Evolutionary conservation across 2,329 filamentous ascomycete genomes (phyloP).

Genomic region (Eutypa lata): DNA sequence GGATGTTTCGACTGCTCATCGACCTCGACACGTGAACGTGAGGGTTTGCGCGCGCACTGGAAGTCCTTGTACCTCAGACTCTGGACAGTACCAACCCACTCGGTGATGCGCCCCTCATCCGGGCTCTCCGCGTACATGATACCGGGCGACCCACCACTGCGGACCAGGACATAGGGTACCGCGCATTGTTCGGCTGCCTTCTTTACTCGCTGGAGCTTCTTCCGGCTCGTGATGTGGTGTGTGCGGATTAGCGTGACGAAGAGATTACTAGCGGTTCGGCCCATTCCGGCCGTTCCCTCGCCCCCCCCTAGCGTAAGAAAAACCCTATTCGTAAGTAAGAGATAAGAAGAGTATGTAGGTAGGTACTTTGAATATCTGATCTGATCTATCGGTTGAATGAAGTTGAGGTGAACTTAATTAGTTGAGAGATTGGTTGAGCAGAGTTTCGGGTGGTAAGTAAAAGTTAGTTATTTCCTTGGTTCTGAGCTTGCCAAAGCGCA

Average conservation of each 20-base stretch:
- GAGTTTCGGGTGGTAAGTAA: too few species aligned
- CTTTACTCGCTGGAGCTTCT: conserved; percentile 60
- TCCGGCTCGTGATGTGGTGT: conserved; percentile 78
- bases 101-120: conserved; percentile 49
- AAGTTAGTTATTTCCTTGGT: too few species aligned
- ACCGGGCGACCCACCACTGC: conserved; percentile 66
- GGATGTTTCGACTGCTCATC: conserved; percentile 7
- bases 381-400: too few species aligned
- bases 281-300: too few species aligned
- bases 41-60: conserved; percentile 57
- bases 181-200: conserved; percentile 61
- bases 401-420: too few species aligned
- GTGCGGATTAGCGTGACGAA: conserved; percentile 66
- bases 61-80: conserved; percentile 71
- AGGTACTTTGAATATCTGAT: too few species aligned
- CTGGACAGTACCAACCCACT: conserved; percentile 65
- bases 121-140: conserved; percentile 74
- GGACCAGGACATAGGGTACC: conserved; percentile 61
- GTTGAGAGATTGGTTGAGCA: too few species aligned
- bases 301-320: background rate
- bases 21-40: conserved; percentile 11
- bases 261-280: conserved; percentile 9
- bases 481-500: too few species aligned
- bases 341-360: too few species aligned
- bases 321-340: too few species aligned